Percentiles rank a stretch among this genome's conserved stretches.
These are phyloP conservation scores for Bryoerythrophyllum caledonicum DNA, from an alignment of 225 moss, liverwort and hornwort species.

Conservation along the genomic window DNA sequence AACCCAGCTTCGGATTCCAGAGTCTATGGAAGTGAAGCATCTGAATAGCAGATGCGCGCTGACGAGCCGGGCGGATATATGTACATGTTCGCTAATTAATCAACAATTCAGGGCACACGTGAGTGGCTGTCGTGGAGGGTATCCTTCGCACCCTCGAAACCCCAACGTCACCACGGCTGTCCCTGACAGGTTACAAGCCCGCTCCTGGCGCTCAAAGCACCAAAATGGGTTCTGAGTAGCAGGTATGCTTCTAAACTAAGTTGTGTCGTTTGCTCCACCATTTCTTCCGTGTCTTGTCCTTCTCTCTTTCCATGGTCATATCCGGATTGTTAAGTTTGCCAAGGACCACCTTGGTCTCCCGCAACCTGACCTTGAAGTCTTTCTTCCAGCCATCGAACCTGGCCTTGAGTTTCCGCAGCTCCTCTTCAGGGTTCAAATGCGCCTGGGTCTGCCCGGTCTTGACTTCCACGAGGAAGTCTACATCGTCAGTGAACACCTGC, in stretches of 20 bases:
- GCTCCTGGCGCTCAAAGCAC: conserved; percentile 32
- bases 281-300: conserved; percentile 66
- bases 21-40: conserved; percentile 16
- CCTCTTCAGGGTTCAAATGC: conserved; percentile 91
- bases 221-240: conserved; percentile 21
- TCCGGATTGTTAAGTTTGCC: conserved; percentile 74
- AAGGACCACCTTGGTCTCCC: conserved; percentile 90
- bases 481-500: conserved; percentile 95
- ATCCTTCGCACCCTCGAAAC: conserved; percentile 56
- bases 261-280: conserved; percentile 82
- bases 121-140: conserved; percentile 52
- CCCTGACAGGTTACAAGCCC: conserved; percentile 32
- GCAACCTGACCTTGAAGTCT: conserved; percentile 89
- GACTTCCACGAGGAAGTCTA: conserved; percentile 96
- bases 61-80: conserved; percentile 30
- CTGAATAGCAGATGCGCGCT: conserved; percentile 38
- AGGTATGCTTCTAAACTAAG: not conserved
- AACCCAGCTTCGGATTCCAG: conserved; percentile 15
- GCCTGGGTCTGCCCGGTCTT: conserved; percentile 95
- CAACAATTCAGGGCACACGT: conserved; percentile 37
- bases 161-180: conserved; percentile 40
- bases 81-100: conserved; percentile 38
- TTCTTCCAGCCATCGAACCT: conserved; percentile 98
- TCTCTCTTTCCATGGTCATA: conserved; percentile 53
- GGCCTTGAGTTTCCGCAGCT: conserved; percentile 86